These are phyloP conservation scores for Alliaria petiolata DNA, from an alignment of 345 rosid genomes.

Conservation along the genomic window DNA sequence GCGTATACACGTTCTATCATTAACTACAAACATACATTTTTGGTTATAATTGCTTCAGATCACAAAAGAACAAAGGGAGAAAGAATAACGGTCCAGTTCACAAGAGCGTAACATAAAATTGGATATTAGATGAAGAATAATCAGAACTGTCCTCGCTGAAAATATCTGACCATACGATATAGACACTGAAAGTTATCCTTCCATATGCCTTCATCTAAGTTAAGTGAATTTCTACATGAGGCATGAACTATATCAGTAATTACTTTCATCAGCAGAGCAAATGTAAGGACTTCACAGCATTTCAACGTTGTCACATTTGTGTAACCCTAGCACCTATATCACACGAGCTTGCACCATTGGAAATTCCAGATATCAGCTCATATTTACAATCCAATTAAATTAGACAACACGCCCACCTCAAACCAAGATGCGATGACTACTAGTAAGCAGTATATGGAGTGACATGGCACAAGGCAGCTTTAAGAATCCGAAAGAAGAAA, in stretches of 20 bases:
- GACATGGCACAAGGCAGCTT: conserved; percentile 16
- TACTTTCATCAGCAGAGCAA: conserved; percentile 8
- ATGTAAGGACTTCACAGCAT: conserved; percentile 8
- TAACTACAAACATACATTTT: conserved; percentile 7
- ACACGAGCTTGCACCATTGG: conserved; percentile 12
- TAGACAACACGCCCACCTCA: conserved; percentile 10
- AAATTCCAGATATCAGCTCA: conserved; percentile 7
- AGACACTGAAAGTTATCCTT: conserved; percentile 3
- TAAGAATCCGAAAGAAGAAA: background rate
- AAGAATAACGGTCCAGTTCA: conserved; percentile 13
- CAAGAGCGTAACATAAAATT: background rate
- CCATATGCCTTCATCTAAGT: background rate
- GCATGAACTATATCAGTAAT: conserved; percentile 6
- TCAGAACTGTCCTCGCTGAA: background rate
- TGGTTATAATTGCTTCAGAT: conserved; percentile 1
- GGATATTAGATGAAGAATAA: background rate
- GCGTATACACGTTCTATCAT: conserved; percentile 1
- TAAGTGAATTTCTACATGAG: background rate
- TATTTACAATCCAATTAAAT: background rate
- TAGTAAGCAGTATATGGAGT: background rate
- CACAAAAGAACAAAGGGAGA: conserved; percentile 1
- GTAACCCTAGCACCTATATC: conserved; percentile 1
- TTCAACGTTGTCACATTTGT: conserved; percentile 4
- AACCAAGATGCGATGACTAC: conserved; percentile 7
- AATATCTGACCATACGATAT: background rate